phyloP scores from a whole-genome alignment of 768 basidiomycete species.

The Cyclocybe cylindracea region DNA sequence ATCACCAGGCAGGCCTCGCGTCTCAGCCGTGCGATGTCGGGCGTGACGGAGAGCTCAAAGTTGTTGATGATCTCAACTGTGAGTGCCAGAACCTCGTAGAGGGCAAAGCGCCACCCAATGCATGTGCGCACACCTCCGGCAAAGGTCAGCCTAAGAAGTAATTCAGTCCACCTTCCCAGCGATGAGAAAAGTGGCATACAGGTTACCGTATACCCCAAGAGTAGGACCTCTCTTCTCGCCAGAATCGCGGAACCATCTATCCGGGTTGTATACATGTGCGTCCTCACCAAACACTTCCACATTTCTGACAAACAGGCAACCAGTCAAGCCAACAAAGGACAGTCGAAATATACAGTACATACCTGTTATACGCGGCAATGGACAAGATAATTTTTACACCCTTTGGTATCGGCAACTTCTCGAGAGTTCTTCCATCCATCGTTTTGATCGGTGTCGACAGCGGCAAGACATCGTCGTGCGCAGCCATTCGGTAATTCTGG shows the following conservation, averaged over 20 bases:
- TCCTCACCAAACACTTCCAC: slow-evolving; percentile 58
- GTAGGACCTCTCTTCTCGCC: slow-evolving; percentile 38
- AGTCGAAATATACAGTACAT: neutral
- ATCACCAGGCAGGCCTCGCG: slow-evolving; percentile 49
- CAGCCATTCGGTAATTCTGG: slow-evolving; percentile 52
- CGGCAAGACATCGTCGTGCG: slow-evolving; percentile 57
- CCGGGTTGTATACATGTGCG: slow-evolving; percentile 53
- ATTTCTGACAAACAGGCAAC: slow-evolving; percentile 31
- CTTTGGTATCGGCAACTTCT: slow-evolving; percentile 47
- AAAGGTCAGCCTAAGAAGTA: slow-evolving; percentile 40
- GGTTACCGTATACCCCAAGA: slow-evolving; percentile 47
- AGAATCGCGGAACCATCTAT: slow-evolving; percentile 49
- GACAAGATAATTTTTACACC: slow-evolving; percentile 54
- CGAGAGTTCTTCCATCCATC: slow-evolving; percentile 42
- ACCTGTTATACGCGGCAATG: slow-evolving; percentile 59
- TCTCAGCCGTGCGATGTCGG: slow-evolving; percentile 39
- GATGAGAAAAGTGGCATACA: slow-evolving; percentile 31
- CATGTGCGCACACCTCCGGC: slow-evolving; percentile 48
- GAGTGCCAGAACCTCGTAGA: slow-evolving; percentile 59
- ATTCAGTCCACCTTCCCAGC: neutral
- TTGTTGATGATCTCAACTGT: slow-evolving; percentile 59
- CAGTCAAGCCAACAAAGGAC: neutral
- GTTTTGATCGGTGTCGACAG: slow-evolving; percentile 54
- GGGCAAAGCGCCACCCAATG: slow-evolving; percentile 52
- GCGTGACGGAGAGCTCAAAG: slow-evolving; percentile 52